Evolutionary conservation across 306 rosid genomes (phyloP), one percentile per base, ranked within the genome.

Genomic region (Alnus glutinosa): DNA sequence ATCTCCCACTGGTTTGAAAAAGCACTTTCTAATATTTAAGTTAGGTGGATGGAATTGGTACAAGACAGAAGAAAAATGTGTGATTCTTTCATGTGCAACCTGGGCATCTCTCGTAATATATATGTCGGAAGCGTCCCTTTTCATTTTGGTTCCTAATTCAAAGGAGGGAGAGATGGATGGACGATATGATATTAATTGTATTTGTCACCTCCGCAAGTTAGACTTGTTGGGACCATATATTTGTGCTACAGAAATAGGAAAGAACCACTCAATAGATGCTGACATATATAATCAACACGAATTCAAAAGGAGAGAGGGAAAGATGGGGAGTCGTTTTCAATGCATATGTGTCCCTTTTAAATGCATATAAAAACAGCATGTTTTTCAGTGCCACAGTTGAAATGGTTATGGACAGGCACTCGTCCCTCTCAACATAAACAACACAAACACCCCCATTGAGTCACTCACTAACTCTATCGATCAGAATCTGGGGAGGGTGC

Each of bases 381-480:
- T 88, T 92, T 94, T 94, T 94, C 98, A 94, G 98, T 94, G 98
- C 96, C 96, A 88, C 83, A 86, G 96, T 89, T 90, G 89, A 82
- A 82, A 84, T 85, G 83, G 80, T 83, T 79, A 67, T 70, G 83
- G 80, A 55, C 87, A 86, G 84, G 83, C 86, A 82, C 77, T 85
- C 83, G 93, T 93, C 97, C 77, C 89, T 91, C 89, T 93, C 98
- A 91, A 70, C 87, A 66, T 67, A 86, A 78, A 85, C 87, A 79
- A 75, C 75, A 74, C 77, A 77, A 79, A 79, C 50, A 86, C 9
- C n/a, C n/a, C 51, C 73, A 30, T 49, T 51, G 28, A 55, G 5
- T 12, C 42, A 67, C 75, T 77, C 73, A 69, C 87, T 81, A 48
- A 16, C 49, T 83, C 78, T 76, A 62, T 79, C 28, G 28, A 23